Evolutionary conservation across 768 basidiomycete species (phyloP), one percentile per base, ranked within the genome.

Genomic region (Rhizopogon vulgaris): DNA sequence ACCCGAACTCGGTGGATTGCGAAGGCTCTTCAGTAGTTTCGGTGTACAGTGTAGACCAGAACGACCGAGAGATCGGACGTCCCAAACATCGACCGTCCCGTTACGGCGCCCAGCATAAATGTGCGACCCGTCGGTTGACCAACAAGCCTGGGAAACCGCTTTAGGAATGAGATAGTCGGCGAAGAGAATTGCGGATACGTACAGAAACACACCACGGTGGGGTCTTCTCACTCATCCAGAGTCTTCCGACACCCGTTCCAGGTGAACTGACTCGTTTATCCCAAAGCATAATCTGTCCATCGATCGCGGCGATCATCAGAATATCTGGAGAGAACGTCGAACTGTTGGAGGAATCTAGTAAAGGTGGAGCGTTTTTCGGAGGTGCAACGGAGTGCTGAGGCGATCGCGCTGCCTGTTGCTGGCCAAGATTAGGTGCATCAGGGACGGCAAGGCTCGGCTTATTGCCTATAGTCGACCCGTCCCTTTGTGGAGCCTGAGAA

Each of bases 121-220:
- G 56, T 94, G 88, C 4, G 77, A 77, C 14, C 95, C 94, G 56
- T 92, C 84, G 3, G 83, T 78, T 5, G 92, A 93, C 94, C 95
- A 98, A 66, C 89, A 94, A 14, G 94, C 94, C 94, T 98, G 60
- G 39, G 38, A 57, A 62, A 36, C 4, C 27, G 25, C 48, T 52
- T 9, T 15, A 38, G 22, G 27, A 38, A 43, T 41, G 42, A 51
- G 34, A 52, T 55, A 50, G 22, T 24, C 40, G 15, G 40, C 50
- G 10, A 30, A 17, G 38, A 48, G 38, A 48, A 24, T 18, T 28
- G 40, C 3, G 14, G 52, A 49, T 41, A 73, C 83, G 63, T 68
- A 97, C 95, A 56, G 94, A 94, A 61, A 95, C 79, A 69, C 93
- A 96, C 93, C 94, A 97, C 10, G 91, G 92, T 28, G 92, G 92